Conservation (phyloP, 73 alveolate species). For the Stentor roeselii region DNA sequence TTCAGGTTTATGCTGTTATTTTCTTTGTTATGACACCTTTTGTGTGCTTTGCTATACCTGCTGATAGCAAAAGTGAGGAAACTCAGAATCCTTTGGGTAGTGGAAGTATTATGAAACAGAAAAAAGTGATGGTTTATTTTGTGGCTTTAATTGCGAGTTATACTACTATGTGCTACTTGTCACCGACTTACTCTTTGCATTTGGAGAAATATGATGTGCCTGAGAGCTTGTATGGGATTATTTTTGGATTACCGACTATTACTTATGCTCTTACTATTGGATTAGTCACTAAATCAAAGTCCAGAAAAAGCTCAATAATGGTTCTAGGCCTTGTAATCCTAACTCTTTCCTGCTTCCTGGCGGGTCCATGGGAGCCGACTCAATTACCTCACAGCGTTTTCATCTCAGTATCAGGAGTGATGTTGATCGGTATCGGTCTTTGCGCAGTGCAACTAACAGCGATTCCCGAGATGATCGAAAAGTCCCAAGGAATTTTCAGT, state of each 20-base stretch:
- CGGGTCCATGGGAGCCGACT: slow-evolving; percentile 8
- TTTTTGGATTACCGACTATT: slow-evolving; percentile 12
- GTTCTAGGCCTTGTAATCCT: neutral
- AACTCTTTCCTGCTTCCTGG: neutral
- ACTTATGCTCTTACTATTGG: neutral
- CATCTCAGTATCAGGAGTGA: neutral
- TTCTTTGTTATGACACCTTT: neutral
- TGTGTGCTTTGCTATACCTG: neutral
- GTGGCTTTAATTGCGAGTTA: neutral
- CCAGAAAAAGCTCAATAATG: neutral
- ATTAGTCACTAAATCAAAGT: neutral
- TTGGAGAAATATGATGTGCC: neutral
- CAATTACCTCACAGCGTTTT: neutral
- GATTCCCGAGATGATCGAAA: neutral
- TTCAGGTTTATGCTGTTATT: neutral
- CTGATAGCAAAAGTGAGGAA: neutral
- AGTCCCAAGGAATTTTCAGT: neutral
- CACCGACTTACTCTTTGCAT: neutral
- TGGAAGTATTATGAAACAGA: neutral
- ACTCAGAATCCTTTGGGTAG: neutral
- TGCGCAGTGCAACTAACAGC: neutral
- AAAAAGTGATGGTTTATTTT: neutral
- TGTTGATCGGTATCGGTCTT: neutral
- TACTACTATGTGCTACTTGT: neutral
- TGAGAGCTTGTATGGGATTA: neutral